Conservation (phyloP, 768 basidiomycete genomes). For the Termitomyces sp. region DNA sequence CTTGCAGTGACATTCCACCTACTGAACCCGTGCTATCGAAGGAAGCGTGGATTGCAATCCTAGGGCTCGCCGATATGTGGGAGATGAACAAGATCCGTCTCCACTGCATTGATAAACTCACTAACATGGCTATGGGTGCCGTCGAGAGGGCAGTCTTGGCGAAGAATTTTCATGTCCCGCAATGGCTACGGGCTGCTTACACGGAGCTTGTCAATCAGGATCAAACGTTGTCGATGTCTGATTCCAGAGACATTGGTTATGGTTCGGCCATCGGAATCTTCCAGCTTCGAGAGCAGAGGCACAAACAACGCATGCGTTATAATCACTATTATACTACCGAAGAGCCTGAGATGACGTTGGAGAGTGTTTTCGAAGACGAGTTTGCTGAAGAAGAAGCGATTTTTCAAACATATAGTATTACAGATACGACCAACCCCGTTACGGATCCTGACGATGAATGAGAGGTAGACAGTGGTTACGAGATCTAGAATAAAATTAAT, state of each 20-base stretch:
- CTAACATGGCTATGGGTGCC: not conserved
- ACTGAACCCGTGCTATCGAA: not conserved
- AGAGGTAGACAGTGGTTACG: too few relatives aligned
- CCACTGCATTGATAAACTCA: conserved; percentile 9
- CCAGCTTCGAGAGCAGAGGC: conserved; percentile 7
- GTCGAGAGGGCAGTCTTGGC: conserved; percentile 6
- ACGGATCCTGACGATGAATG: too few relatives aligned
- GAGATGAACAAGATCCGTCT: conserved; percentile 12
- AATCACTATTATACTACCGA: not conserved
- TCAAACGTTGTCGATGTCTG: conserved; percentile 2
- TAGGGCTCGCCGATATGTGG: conserved; percentile 11
- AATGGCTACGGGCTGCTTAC: conserved; percentile 12
- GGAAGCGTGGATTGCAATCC: conserved; percentile 12
- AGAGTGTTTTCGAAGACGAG: conserved; percentile 1
- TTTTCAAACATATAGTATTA: not conserved
- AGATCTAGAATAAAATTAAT: too few relatives aligned
- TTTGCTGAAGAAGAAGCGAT: conserved; percentile 1
- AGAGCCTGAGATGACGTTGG: not conserved
- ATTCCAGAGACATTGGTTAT: conserved; percentile 5
- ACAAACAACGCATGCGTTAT: too few relatives aligned
- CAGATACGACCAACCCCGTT: not conserved
- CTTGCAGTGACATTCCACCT: conserved; percentile 3
- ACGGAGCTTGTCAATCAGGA: conserved; percentile 1
- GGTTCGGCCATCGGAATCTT: conserved; percentile 8
- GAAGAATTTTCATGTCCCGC: conserved; percentile 12